Base-by-base conservation (phyloP, 352 stramenopile genomes). In the Saprolegnia diclina region DNA sequence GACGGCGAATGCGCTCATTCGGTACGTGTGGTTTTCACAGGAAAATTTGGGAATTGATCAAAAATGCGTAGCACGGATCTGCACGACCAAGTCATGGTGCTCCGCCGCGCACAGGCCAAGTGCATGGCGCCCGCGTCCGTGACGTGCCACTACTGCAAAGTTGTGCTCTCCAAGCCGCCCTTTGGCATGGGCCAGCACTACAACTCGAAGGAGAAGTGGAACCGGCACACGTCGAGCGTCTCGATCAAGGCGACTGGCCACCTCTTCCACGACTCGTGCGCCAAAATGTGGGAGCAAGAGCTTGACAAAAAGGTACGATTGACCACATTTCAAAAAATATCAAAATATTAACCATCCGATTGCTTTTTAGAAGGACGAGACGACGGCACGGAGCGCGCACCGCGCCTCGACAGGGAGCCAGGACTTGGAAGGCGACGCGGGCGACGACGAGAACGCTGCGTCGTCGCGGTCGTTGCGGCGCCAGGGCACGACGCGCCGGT, bases 241-340 rank as follows among this genome's bases (percentile, higher is more conserved):
- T 81, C 92, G 32, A 76, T 92, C 18, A 87, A 85, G 72, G 80
- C 82, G 14, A 69, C 63, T 10, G 83, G 87, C 0, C 80, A 92
- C 67, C 83, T 79, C 16, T 94, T 94, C 73, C 87, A 94, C 73
- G 87, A 94, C 73, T 90, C 87, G 14, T 94, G 87, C 73, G 87
- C 79, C 45, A 92, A 90, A 56, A 85, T 85, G 9, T 94, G 85
- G 84, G 84, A 94, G 68, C 87, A 92, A 56, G 82, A 81, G 21
- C 75, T 91, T 10, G 81, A 94, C 46, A 66, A 71, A 19, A 82
- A 73, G 0, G 76, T 77, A 14, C 66, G 76, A 9, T 67, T 74
- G 24, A 69, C 77, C 6, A 19, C n/a, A 0, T 22, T 64, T 6
- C 53, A 0, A 44, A 22, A 53, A 74, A 7, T 69, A 72, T 48